Evolutionary conservation across 768 basidiomycete species (phyloP), one percentile per base, ranked within the genome.

Genomic region (Leccinum incarnatum): DNA sequence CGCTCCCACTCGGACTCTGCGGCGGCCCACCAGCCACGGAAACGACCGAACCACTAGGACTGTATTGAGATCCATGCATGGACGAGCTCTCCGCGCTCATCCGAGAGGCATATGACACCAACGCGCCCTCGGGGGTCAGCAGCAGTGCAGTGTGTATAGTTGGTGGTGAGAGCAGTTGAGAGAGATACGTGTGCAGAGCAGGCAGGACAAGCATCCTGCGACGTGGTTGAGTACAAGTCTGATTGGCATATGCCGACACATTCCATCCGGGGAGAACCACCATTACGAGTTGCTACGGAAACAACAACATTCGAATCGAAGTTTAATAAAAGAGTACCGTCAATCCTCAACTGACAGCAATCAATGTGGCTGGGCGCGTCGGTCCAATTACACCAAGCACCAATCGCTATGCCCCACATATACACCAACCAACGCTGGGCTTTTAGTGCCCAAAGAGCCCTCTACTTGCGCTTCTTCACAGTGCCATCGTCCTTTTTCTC

Each of bases 401-500:
- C 30, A 56, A 54, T 29, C 27, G 5, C 60, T 50, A 52, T 54
- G 51, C 68, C 51, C 62, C 63, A 58, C 56, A 9, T 45, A 47
- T 47, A 54, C 56, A 57, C 51, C 54, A 65, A 59, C 46, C 45
- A 30, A 55, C 23, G 48, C 57, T 56, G 48, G 53, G 11, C 32
- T 57, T 70, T 61, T 63, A 10, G 14, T n/a, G n/a, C 30, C 21
- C 25, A 8, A 23, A 19, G 19, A 47, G 4, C 29, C 45, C 9
- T 69, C 73, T 83, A 83, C 77, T 84, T 83, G 69, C 91, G 88
- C 80, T 91, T 93, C 83, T 90, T 93, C 61, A 85, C 72, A 46
- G 73, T 62, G 56, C 77, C 78, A 61, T 90, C 88, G 11, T 85
- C 83, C 77, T 87, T 85, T 81, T 91, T 87, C 61, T 85, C 83